Evolutionary conservation across 495 filamentous ascomycete species (phyloP).

Genomic region (Wilcoxina mikolae): DNA sequence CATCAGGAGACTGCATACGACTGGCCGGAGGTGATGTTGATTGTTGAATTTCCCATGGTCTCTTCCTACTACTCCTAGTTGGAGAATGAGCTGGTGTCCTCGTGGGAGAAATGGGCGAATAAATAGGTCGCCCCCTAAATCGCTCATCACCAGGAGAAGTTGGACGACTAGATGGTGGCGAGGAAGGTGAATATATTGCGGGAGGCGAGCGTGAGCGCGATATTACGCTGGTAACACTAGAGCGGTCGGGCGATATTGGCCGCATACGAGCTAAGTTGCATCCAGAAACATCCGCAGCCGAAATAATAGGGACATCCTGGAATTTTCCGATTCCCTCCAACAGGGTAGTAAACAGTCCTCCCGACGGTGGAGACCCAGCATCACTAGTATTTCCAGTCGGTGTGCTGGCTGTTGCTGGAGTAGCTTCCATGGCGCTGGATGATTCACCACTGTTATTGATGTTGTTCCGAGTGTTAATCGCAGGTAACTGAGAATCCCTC

Average conservation of each 20-base stretch:
- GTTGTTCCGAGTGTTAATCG: neutral
- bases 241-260: constrained; percentile 18
- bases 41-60: constrained; percentile 7
- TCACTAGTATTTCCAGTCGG: neutral
- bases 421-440: neutral
- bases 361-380: constrained; percentile 7
- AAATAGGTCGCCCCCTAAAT: neutral
- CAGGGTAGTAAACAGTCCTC: constrained; percentile 16
- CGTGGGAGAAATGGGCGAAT: neutral
- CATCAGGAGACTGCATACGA: constrained; percentile 2
- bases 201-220: constrained; percentile 2
- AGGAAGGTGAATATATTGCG: constrained; percentile 8
- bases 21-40: neutral
- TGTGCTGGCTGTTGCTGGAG: neutral
- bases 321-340: constrained; percentile 23
- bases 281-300: constrained; percentile 1
- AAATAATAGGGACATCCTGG: constrained; percentile 3
- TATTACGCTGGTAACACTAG: constrained; percentile 13
- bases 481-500: constrained; percentile 21
- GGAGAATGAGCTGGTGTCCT: constrained; percentile 6
- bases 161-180: constrained; percentile 14
- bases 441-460: constrained; percentile 12
- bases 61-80: constrained; percentile 1
- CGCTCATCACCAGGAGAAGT: constrained; percentile 12
- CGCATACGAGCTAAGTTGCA: constrained; percentile 18